Base-by-base conservation (phyloP, 2,329 filamentous ascomycete species). In the Fusarium piperis region DNA sequence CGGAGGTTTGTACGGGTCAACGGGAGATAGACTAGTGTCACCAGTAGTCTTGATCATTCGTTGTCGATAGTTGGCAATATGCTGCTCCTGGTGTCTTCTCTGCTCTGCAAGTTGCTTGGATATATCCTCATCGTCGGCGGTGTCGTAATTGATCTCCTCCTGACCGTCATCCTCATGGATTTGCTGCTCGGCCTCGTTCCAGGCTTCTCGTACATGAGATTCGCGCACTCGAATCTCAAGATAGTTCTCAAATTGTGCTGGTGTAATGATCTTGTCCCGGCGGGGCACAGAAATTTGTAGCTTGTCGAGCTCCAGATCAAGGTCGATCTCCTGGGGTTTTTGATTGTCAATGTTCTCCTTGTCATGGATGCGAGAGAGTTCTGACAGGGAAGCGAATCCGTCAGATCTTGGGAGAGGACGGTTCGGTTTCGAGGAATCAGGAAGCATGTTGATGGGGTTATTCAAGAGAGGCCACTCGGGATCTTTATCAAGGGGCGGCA, bases 41-140 rank as follows among this genome's bases (percentile, higher is more conserved):
- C 33, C 48, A 28, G 35, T 44, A 11, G 59, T 62, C 28, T 62
- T 62, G 36, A 55, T 62, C 48, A 39, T 62, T 33, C 32, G 59
- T 12, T 41, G 35, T 18, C 59, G 59, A n/a, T 62, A 62, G 16
- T 39, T 52, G 36, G 38, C 35, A 12, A 62, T 32, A 18, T 62
- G 59, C 16, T 51, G 48, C 12, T 44, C 59, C 18, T 62, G 59
- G 9, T 55, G 33, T 44, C n/a, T 55, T 35, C 59, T 38, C n/a
- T 53, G 46, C 9, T 53, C 20, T 26, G 28, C 20, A 46, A 55
- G 48, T 20, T 35, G 20, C 35, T 33, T 62, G 18, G 59, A 35
- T 18, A n/a, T 26, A 13, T 62, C 59, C n/a, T 23, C 46, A 32
- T 55, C 48, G 8, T 44, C 46, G 11, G 33, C 59, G 3, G 23